These are phyloP conservation scores for Podaxis sp. DNA, from an alignment of 768 basidiomycete genomes.

Conservation along the genomic window DNA sequence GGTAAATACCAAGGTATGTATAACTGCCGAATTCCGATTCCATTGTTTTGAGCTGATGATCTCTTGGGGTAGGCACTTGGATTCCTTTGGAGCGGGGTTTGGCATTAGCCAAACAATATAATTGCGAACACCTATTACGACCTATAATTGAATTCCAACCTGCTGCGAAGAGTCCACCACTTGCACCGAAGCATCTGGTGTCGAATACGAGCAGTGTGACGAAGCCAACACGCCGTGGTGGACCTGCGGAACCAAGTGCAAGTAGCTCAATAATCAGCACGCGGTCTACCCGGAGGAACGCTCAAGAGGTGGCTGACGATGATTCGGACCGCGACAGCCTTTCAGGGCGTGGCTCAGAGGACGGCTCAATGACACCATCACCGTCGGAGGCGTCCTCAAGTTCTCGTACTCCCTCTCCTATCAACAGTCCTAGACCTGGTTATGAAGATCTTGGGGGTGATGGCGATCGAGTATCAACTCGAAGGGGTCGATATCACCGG, in stretches of 20 bases:
- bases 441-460: conserved; percentile 40
- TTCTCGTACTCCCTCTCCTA: conserved; percentile 93
- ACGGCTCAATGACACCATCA: conserved; percentile 87
- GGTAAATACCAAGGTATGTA: conserved; percentile 96
- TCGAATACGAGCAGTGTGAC: conserved; percentile 50
- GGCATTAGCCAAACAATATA: conserved; percentile 85
- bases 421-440: conserved; percentile 54
- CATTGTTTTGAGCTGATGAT: conserved; percentile 17
- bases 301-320: conserved; percentile 44
- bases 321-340: conserved; percentile 62
- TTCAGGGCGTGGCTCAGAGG: conserved; percentile 77
- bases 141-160: conserved; percentile 96
- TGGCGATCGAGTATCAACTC: conserved; percentile 32
- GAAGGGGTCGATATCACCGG: conserved; percentile 49
- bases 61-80: conserved; percentile 78
- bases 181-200: conserved; percentile 94
- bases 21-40: conserved; percentile 14
- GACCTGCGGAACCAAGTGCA: conserved; percentile 32
- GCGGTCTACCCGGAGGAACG: conserved; percentile 59
- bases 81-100: conserved; percentile 93
- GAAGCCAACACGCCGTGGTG: conserved; percentile 46
- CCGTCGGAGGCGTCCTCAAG: conserved; percentile 83
- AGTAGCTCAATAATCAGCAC: conserved; percentile 44
- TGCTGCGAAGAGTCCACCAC: conserved; percentile 85
- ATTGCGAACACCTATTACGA: conserved; percentile 80